Evolutionary conservation across 495 filamentous ascomycete genomes (phyloP), one percentile per base, ranked within the genome.

Genomic region (Usnea hakonensis): DNA sequence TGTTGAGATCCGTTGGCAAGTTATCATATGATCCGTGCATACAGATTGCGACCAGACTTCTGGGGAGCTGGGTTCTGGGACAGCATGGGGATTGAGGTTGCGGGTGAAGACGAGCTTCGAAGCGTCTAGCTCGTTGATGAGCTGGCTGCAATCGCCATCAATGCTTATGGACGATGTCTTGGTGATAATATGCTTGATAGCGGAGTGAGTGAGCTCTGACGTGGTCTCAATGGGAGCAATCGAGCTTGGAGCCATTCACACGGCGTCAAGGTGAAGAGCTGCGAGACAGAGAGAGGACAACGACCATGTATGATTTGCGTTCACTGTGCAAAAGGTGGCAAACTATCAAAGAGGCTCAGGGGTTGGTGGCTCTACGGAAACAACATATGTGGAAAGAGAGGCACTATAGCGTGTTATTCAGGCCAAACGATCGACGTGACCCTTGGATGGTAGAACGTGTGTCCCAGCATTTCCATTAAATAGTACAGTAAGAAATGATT

Each of bases 71-170:
- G 81, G 81, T 37, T 78, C 71, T 56, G 90, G 91, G 44, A 95
- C 87, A 50, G 83, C 67, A 63, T 86, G 86, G 0, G 87, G 85
- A 26, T 78, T 77, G 58, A 80, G 83, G 58, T 88, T 89, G 63
- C 81, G 78, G 64, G 82, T 87, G 74, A 87, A 81, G 60, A 75
- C 85, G 71, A 93, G 79, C 62, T 82, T 84, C 50, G 90, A 91
- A 69, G 84, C 85, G 70, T 96, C 85, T 41, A 96, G 83, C 60
- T 81, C 75, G 23, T 74, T 71, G 26, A 43, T 17, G 10, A 71
- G 21, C 23, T 30, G 55, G 17, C 43, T 30, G 33, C 28, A 26
- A 46, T 21, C 8, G 55, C 46, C 40, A 60, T 64, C 55, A 37
- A 30, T 5, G 48, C 28, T 52, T 11, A 55, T 26, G 1, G 60